Conservation (phyloP, 2,329 filamentous ascomycete genomes). For the Xylariales sp. region DNA sequence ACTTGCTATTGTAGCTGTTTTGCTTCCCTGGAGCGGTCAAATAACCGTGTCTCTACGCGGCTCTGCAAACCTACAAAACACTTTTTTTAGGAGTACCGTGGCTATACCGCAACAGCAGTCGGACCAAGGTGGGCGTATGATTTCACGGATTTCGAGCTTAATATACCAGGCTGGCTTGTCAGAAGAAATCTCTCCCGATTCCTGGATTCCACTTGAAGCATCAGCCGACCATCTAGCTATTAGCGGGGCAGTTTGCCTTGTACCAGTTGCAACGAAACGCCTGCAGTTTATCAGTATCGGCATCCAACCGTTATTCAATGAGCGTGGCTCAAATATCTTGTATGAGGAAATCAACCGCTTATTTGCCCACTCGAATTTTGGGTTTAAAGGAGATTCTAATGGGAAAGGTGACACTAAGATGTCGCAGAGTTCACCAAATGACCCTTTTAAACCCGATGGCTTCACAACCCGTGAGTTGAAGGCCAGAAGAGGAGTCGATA, state of each 20-base stretch:
- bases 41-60: slow-evolving; percentile 59
- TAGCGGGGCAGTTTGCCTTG: slow-evolving; percentile 65
- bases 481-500: slow-evolving; percentile 64
- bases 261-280: slow-evolving; percentile 65
- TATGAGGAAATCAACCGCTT: slow-evolving; percentile 75
- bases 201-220: slow-evolving; percentile 71
- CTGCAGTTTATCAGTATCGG: slow-evolving; percentile 81
- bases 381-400: slow-evolving; percentile 46
- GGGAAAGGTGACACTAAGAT: slow-evolving; percentile 29
- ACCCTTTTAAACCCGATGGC: slow-evolving; percentile 35
- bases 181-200: slow-evolving; percentile 41
- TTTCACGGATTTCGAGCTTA: slow-evolving; percentile 39
- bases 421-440: slow-evolving; percentile 12
- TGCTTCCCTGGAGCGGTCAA: slow-evolving; percentile 64
- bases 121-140: slow-evolving; percentile 9
- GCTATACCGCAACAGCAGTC: slow-evolving; percentile 2
- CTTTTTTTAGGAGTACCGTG: slow-evolving; percentile 28
- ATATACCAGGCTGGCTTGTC: slow-evolving; percentile 64
- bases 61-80: slow-evolving; percentile 25
- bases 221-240: slow-evolving; percentile 58
- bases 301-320: slow-evolving; percentile 57
- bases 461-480: slow-evolving; percentile 49
- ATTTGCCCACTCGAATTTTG: slow-evolving; percentile 76
- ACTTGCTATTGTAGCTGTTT: slow-evolving; percentile 52
- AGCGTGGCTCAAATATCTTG: slow-evolving; percentile 57